Base-by-base conservation (phyloP, 768 basidiomycete genomes). In the Psilocybe azurescens region DNA sequence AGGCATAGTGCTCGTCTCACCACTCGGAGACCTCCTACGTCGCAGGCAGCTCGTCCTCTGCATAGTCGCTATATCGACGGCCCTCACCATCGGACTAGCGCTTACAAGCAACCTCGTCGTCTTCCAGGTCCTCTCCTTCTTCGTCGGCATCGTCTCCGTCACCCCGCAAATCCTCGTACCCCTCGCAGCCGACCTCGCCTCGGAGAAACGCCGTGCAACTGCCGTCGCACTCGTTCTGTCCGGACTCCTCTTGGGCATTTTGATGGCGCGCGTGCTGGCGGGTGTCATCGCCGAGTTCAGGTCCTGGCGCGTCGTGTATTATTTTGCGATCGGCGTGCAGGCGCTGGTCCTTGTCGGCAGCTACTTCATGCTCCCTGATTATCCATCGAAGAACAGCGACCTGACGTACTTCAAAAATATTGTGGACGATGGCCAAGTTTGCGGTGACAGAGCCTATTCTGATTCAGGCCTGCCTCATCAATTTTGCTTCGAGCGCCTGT, bases 1-100 rank as follows among this genome's bases (percentile, higher is more conserved):
- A 7, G 92, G 92, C 1, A 80, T 94, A 6, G 72, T 95, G 2
- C 73, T 95, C 46, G 85, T 96, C 57, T 85, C 90, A 0, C 94
- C 95, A 1, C 78, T 94, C 0, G 94, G 95, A 7, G 94, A 97
- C 72, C 82, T 95, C 20, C 82, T 94, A 30, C 89, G 90, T 18
- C 79, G 94, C 38, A 81, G 94, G 11, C 88, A 86, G 48, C 79
- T 97, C 0, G 81, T 90, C 32, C 78, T 96, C 20, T 61, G 80
- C 10, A 74, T 93, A 18, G 77, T 89, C 41, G 65, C 82, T 1
- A 51, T 83, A 20, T 85, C 88, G 0, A 81, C 83, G 0, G 67
- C 80, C 3, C 77, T 97, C 3, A 86, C 90, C 0, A 86, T 95
- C 53, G 93, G 89, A 0, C 80, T 95, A 1, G 83, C 90, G 0